Evolutionary conservation across 768 basidiomycete genomes (phyloP), one percentile per base, ranked within the genome.

Genomic region (Rhodocollybia butyracea): DNA sequence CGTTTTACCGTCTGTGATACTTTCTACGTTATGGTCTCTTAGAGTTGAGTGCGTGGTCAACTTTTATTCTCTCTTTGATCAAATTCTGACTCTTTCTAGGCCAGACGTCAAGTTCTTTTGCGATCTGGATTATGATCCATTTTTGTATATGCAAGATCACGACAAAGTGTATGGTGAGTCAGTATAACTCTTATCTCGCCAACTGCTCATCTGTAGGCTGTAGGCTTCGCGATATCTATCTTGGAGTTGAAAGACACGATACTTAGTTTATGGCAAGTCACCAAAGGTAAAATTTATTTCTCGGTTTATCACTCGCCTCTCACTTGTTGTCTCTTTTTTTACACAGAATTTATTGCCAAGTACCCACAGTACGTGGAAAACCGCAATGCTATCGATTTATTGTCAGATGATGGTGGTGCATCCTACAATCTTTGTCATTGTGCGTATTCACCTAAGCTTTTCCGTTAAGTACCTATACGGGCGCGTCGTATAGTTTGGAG

Each of bases 211-310:
- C 10, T 21, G 22, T 6, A 34, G 3, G 21, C 12, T 17, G 21
- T 57, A 88, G 88, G 85, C 1, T 94, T 93, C 70, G 92, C 89
- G 0, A 78, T 94, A 39, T 83, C 89, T 1, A 69, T 94, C 13
- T 80, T 80, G 41, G 93, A 95, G 64, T 94, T 88, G 72, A 76
- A 80, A 47, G 78, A 82, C 38, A 94, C 94, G 31, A 91, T 96
- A 56, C 82, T 83, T 31, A 87, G 88, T 1, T 73, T 95, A 6
- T 96, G 93, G 92, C 69, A 79, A 3, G 73, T 76, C 7, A 86
- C 89, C 21, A 86, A 84, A 78, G 82, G 89, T 86, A 65, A 13
- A 54, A 26, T 32, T 39, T 3, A 26, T 47, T 19, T 32, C n/a
- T 5, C 4, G 7, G 41, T 45, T 39, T 38, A 19, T 13, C 27